phyloP scores from a whole-genome alignment of 495 filamentous ascomycete species.

The Penicillium manginii region DNA sequence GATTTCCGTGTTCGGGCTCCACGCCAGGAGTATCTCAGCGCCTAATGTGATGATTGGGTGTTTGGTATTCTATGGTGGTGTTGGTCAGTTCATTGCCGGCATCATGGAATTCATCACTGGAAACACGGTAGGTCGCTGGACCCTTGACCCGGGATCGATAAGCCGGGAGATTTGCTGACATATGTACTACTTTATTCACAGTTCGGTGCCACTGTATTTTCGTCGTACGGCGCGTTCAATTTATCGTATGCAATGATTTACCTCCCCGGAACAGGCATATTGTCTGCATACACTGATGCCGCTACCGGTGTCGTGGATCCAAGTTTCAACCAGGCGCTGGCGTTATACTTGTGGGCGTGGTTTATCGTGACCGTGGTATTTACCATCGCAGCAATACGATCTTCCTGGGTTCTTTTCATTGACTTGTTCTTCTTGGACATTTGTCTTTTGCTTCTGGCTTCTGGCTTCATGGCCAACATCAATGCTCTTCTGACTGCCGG shows the following conservation, averaged over 20 bases:
- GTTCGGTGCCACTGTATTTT: conserved; percentile 16
- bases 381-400: conserved; percentile 8
- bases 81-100: conserved; percentile 15
- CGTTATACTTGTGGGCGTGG: conserved; percentile 10
- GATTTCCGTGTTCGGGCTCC: not conserved
- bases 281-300: conserved; percentile 2
- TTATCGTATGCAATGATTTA: conserved; percentile 16
- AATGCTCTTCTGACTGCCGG: not conserved
- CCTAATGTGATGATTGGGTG: conserved; percentile 14
- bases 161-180: not conserved
- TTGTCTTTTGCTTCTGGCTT: conserved; percentile 4
- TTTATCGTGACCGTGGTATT: conserved; percentile 6
- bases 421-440: conserved; percentile 8
- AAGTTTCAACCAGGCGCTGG: conserved; percentile 7
- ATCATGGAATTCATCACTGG: conserved; percentile 18
- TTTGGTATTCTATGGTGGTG: conserved; percentile 13
- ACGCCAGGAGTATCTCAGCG: not conserved
- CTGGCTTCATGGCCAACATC: conserved; percentile 5
- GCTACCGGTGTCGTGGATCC: not conserved
- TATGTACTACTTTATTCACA: conserved; percentile 3
- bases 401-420: conserved; percentile 10
- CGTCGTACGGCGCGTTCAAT: conserved; percentile 16
- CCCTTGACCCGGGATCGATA: not conserved
- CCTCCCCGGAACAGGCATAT: conserved; percentile 11
- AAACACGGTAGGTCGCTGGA: conserved; percentile 5